Evolutionary conservation across 225 moss, liverwort and hornwort species (phyloP).

Genomic region (Bryum argenteum): DNA sequence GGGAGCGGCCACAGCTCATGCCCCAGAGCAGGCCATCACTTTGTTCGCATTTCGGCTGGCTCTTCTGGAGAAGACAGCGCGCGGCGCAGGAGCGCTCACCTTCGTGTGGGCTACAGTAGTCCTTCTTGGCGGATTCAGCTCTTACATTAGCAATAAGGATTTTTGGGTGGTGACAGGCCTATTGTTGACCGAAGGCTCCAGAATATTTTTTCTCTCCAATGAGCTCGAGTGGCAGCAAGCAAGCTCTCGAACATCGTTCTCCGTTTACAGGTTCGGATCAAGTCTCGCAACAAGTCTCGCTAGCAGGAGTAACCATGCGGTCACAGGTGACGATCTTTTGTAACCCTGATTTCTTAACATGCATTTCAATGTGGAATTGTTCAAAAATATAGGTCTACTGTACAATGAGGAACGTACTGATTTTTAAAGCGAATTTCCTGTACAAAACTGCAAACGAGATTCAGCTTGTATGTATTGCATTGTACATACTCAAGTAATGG

Average conservation of each 20-base stretch:
- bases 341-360: not conserved
- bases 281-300: slow-evolving; percentile 28
- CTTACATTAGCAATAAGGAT: slow-evolving; percentile 33
- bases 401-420: too few relatives aligned
- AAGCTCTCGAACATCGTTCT: slow-evolving; percentile 27
- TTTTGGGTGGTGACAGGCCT: slow-evolving; percentile 72
- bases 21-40: slow-evolving; percentile 68
- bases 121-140: slow-evolving; percentile 73
- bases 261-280: slow-evolving; percentile 26
- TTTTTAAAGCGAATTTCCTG: too few relatives aligned
- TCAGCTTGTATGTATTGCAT: too few relatives aligned
- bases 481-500: too few relatives aligned
- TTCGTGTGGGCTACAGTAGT: slow-evolving; percentile 91
- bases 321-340: slow-evolving; percentile 31
- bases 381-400: too few relatives aligned
- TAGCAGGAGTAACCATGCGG: slow-evolving; percentile 24
- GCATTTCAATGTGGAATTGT: not conserved
- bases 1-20: not conserved
- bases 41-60: slow-evolving; percentile 76
- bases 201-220: slow-evolving; percentile 61
- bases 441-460: too few relatives aligned
- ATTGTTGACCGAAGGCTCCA: slow-evolving; percentile 66
- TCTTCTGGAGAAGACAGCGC: slow-evolving; percentile 63
- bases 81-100: slow-evolving; percentile 52
- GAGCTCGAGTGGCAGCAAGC: slow-evolving; percentile 75